Percentiles rank a stretch among this genome's conserved stretches.
phyloP scores from a whole-genome alignment of 2,329 filamentous ascomycete genomes.

The Xylaria sp. region DNA sequence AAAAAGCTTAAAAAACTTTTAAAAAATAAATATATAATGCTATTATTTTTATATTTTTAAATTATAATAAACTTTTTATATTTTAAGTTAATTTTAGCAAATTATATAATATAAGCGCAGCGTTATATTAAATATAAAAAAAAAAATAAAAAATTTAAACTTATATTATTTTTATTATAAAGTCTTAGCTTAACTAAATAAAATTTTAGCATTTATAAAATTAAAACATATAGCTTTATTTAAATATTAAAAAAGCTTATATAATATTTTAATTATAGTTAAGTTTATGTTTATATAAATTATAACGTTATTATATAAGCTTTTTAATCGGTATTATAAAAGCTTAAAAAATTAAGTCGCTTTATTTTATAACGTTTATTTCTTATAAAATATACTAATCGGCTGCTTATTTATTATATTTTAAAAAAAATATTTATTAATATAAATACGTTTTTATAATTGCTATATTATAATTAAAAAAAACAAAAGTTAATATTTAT shows the following conservation, averaged over 20 bases:
- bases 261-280: conserved; percentile 10
- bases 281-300: conserved; percentile 6
- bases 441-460: not conserved
- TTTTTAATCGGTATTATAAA: not conserved
- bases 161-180: conserved; percentile 7
- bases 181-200: not conserved
- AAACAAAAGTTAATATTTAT: not conserved
- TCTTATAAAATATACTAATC: not conserved
- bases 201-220: conserved; percentile 11
- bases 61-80: conserved; percentile 3
- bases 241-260: conserved; percentile 9
- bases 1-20: conserved; percentile 10
- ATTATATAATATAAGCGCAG: not conserved
- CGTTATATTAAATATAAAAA: conserved; percentile 8
- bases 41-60: not conserved
- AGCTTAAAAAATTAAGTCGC: not conserved
- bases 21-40: conserved; percentile 10
- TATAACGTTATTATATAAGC: conserved; percentile 2
- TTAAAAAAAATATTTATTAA: not conserved
- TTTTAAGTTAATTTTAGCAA: not conserved
- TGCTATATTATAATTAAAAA: not conserved
- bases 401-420: not conserved
- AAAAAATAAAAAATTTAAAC: not conserved
- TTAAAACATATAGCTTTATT: conserved; percentile 3
- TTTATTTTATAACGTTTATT: not conserved